These are phyloP conservation scores for Pythium periplocum DNA, from an alignment of 352 stramenopile genomes.

Conservation along the genomic window DNA sequence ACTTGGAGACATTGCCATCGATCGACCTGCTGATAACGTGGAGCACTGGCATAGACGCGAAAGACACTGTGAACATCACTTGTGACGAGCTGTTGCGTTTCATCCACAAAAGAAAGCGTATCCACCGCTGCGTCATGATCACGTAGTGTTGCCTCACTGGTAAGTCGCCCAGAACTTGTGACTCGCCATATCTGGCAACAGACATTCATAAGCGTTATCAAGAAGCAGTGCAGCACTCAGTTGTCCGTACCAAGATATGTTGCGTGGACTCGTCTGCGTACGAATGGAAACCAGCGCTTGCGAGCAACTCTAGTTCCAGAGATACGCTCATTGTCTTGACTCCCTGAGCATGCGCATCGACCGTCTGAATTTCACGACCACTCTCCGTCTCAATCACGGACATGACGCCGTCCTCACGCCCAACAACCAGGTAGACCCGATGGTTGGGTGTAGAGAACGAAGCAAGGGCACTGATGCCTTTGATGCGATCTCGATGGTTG, in stretches of 20 bases:
- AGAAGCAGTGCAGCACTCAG: slow-evolving; percentile 7
- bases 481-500: slow-evolving; percentile 34
- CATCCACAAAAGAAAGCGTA: slow-evolving; percentile 41
- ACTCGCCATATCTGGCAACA: slow-evolving; percentile 15
- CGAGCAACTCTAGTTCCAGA: slow-evolving; percentile 37
- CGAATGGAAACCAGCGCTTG: slow-evolving; percentile 50
- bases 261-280: slow-evolving; percentile 64
- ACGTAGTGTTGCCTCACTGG: slow-evolving; percentile 11
- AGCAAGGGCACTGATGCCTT: slow-evolving; percentile 40
- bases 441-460: slow-evolving; percentile 42
- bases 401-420: slow-evolving; percentile 51
- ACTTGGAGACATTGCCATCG: slow-evolving; percentile 15
- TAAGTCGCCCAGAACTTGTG: slow-evolving; percentile 5
- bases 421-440: slow-evolving; percentile 43
- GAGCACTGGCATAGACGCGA: slow-evolving; percentile 4
- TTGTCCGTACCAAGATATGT: slow-evolving; percentile 47
- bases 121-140: slow-evolving; percentile 20
- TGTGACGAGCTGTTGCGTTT: slow-evolving; percentile 50
- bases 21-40: neutral
- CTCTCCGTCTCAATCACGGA: slow-evolving; percentile 49
- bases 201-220: slow-evolving; percentile 1
- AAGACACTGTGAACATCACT: slow-evolving; percentile 46
- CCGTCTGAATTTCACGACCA: slow-evolving; percentile 31
- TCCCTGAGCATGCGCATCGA: slow-evolving; percentile 54
- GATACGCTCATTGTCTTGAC: slow-evolving; percentile 52